Conservation (phyloP, 2,329 filamentous ascomycete species). For the Fusarium incarnatum region DNA sequence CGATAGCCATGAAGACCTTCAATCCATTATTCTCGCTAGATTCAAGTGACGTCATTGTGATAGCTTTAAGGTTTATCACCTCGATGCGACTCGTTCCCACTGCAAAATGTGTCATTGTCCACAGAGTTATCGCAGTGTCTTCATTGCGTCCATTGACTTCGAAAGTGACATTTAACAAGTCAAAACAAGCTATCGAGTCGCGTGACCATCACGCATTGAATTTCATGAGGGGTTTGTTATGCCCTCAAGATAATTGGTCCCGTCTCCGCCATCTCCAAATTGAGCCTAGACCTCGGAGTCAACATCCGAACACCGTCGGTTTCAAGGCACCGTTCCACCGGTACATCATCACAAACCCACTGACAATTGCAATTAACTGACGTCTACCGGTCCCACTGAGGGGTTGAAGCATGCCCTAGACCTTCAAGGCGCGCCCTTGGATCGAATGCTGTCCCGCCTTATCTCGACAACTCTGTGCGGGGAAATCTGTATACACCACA, state of each 20-base stretch:
- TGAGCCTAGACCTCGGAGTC: background rate
- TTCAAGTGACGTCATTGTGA: background rate
- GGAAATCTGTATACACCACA: background rate
- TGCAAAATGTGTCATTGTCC: background rate
- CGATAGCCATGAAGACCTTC: background rate
- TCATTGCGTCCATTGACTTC: accelerated
- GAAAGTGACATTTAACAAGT: background rate
- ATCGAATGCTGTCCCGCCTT: background rate
- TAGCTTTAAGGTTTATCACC: no score
- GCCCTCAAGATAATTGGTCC: background rate
- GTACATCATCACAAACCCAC: background rate
- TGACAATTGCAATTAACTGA: background rate
- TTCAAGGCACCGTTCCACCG: background rate
- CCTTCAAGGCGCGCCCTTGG: background rate
- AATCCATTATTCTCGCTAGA: accelerated
- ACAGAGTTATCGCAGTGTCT: background rate
- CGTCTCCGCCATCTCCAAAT: background rate
- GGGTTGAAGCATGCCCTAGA: background rate
- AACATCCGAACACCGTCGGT: constrained; percentile 2
- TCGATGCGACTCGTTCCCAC: background rate
- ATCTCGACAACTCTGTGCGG: background rate
- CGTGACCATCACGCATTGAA: no score
- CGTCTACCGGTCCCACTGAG: background rate
- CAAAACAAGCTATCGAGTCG: no score
- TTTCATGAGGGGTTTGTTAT: background rate